These are phyloP conservation scores for Nicotiana benthamiana DNA, from an alignment of 257 asterid genomes.

Conservation along the genomic window DNA sequence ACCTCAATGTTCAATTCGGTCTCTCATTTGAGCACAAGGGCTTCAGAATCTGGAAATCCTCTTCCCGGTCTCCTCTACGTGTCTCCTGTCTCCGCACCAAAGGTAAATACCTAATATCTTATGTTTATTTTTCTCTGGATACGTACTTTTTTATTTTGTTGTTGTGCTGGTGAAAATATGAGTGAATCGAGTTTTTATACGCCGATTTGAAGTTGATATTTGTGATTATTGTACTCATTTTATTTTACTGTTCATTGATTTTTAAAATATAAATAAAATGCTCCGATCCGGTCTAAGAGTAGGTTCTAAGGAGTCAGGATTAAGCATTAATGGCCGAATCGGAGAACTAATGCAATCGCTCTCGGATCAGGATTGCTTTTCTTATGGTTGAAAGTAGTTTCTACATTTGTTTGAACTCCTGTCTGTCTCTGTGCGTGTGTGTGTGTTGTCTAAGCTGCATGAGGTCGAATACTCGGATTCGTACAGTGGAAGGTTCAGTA, in stretches of 20 bases:
- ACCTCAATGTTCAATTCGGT: constrained; percentile 20
- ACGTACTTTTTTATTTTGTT: background rate
- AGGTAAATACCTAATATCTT: constrained; percentile 22
- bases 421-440: background rate
- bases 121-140: background rate
- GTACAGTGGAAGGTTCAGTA: background rate
- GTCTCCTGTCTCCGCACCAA: constrained; percentile 34
- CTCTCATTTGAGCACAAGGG: constrained; percentile 26
- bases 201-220: background rate
- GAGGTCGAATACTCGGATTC: background rate
- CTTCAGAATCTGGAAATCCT: constrained; percentile 23
- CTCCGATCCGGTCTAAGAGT: background rate
- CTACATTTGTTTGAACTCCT: background rate
- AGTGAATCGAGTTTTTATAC: background rate
- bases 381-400: background rate
- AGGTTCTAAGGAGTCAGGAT: background rate
- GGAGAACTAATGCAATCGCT: background rate
- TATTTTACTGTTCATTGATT: background rate
- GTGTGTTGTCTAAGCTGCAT: background rate
- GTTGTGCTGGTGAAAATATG: background rate
- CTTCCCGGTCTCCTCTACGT: constrained; percentile 18
- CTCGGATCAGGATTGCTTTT: background rate
- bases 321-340: background rate
- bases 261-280: background rate
- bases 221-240: background rate